Evolutionary conservation across 169 alveolate species (phyloP).

Genomic region (Eimeria praecox): DNA sequence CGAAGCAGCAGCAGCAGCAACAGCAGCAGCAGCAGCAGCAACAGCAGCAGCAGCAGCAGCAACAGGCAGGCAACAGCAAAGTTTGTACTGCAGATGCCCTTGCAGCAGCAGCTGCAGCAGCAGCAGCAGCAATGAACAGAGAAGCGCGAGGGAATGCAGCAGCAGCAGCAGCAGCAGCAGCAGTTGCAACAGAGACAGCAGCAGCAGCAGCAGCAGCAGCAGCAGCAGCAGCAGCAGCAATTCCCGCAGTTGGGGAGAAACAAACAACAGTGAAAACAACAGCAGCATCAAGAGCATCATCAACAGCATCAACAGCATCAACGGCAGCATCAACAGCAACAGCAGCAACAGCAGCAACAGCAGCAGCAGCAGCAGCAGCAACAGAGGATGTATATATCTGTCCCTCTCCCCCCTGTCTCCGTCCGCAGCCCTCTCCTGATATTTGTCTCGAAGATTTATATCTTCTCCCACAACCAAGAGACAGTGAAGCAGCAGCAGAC

Average conservation of each 20-base stretch:
- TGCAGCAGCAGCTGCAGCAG: background rate
- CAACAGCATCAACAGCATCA: slow-evolving; percentile 27
- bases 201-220: slow-evolving; percentile 44
- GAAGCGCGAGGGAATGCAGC: slow-evolving; percentile 12
- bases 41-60: slow-evolving; percentile 17
- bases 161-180: slow-evolving; percentile 27
- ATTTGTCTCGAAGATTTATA: background rate
- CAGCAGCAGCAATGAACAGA: background rate
- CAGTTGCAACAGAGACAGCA: slow-evolving; percentile 32
- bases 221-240: slow-evolving; percentile 41
- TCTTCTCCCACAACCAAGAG: background rate
- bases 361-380: slow-evolving; percentile 55
- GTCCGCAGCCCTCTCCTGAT: slow-evolving; percentile 46
- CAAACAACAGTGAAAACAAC: background rate
- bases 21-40: slow-evolving; percentile 22
- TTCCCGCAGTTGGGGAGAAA: too few species aligned
- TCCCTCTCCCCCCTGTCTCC: slow-evolving; percentile 3
- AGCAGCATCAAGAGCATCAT: slow-evolving; percentile 22
- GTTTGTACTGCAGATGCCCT: background rate
- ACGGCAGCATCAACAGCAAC: too few species aligned
- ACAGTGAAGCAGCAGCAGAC: background rate
- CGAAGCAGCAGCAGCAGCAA: background rate
- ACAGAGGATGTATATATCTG: background rate
- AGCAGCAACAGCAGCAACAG: slow-evolving; percentile 3
- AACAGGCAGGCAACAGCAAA: background rate